Conservation (phyloP, 2,329 filamentous ascomycete genomes). For the Fusarium humuli region DNA sequence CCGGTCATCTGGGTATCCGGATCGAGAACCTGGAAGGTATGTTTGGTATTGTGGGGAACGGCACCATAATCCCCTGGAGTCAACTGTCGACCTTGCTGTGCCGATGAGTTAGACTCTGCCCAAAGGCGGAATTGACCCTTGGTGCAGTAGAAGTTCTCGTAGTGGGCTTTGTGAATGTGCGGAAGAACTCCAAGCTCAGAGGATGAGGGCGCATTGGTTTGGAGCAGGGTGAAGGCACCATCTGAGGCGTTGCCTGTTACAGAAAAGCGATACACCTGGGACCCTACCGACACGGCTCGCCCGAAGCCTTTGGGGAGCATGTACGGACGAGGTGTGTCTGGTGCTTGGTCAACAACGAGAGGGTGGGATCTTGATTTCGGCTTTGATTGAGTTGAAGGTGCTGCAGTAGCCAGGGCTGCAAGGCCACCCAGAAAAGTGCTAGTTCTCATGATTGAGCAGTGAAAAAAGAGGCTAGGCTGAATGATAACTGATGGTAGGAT, state of each 20-base stretch:
- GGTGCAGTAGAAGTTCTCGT: slow-evolving; percentile 3
- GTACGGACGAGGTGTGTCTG: not conserved
- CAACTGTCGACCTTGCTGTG: slow-evolving; percentile 1
- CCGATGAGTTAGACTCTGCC: not conserved
- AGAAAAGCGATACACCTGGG: not conserved
- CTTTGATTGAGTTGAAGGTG: not conserved
- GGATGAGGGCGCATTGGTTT: slow-evolving; percentile 3
- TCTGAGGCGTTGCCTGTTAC: slow-evolving; percentile 1
- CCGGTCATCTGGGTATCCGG: slow-evolving; percentile 3
- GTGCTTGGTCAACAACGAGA: not conserved
- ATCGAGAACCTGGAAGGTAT: slow-evolving; percentile 1
- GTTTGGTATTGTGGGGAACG: not conserved
- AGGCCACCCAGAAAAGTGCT: not conserved
- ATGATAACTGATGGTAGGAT: not conserved
- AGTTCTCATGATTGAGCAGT: not conserved
- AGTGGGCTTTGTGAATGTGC: not conserved
- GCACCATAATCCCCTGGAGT: not conserved
- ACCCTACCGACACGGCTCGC: not conserved
- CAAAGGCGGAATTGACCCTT: slow-evolving; percentile 1
- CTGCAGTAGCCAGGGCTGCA: not conserved
- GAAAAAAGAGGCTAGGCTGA: not conserved
- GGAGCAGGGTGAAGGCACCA: slow-evolving; percentile 2
- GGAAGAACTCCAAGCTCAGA: slow-evolving; percentile 1
- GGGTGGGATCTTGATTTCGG: not conserved
- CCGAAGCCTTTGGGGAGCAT: not conserved